These are phyloP conservation scores for Gentiana macrophylla DNA, from an alignment of 257 asterid species.

Conservation along the genomic window DNA sequence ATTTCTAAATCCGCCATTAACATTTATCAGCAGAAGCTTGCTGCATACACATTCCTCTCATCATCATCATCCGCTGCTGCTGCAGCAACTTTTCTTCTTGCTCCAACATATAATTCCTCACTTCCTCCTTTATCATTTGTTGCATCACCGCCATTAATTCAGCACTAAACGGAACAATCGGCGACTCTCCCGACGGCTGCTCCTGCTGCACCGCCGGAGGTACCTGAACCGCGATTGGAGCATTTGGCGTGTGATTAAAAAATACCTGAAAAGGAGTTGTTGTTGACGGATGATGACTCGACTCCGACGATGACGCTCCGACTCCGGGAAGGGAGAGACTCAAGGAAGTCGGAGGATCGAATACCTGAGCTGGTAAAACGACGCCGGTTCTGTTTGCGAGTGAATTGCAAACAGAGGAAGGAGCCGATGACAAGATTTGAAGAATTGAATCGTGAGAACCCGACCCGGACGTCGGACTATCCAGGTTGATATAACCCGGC, in stretches of 20 bases:
- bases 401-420: conserved; percentile 35
- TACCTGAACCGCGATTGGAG: conserved; percentile 4
- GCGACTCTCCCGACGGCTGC: conserved; percentile 26
- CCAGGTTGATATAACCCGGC: conserved; percentile 33
- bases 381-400: conserved; percentile 35
- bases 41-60: conserved; percentile 47
- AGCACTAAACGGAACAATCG: conserved; percentile 39
- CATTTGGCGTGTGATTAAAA: conserved; percentile 6
- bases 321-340: conserved; percentile 79
- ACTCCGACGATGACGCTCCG: conserved; percentile 22
- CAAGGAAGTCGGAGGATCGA: conserved; percentile 61
- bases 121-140: conserved; percentile 75
- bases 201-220: neutral
- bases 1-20: conserved; percentile 45
- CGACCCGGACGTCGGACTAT: conserved; percentile 67
- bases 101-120: conserved; percentile 64
- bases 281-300: conserved; percentile 15
- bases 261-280: conserved; percentile 8
- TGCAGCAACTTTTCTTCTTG: conserved; percentile 24
- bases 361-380: conserved; percentile 18
- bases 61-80: conserved; percentile 24
- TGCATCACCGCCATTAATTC: conserved; percentile 77
- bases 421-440: conserved; percentile 27
- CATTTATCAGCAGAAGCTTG: conserved; percentile 30
- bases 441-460: conserved; percentile 42